phyloP scores from a whole-genome alignment of 1,139 yeast species.

The Blastobotrys raffinosifermentans region DNA sequence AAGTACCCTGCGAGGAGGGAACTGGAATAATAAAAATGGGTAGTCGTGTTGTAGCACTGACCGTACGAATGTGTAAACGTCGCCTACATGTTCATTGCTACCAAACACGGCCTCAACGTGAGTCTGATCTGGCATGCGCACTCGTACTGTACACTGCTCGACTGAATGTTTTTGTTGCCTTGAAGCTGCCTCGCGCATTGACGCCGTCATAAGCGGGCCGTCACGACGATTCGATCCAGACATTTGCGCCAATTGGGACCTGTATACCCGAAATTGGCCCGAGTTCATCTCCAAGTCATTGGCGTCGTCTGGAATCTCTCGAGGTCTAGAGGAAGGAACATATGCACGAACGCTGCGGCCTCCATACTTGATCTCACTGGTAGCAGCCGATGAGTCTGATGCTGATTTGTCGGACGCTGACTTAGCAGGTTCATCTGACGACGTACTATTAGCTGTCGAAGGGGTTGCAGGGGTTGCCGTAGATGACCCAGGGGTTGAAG shows the following conservation, averaged over 20 bases:
- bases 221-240: constrained; percentile 20
- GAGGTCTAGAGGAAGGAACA: constrained; percentile 13
- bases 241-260: constrained; percentile 21
- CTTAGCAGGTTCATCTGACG: too few species aligned
- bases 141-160: constrained; percentile 20
- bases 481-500: constrained; percentile 3
- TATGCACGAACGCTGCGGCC: constrained; percentile 20
- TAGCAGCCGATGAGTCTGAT: background rate
- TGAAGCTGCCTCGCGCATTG: constrained; percentile 23
- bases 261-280: constrained; percentile 22
- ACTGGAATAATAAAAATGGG: constrained; percentile 26
- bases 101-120: constrained; percentile 29
- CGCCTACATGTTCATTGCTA: constrained; percentile 25
- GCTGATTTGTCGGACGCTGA: too few species aligned
- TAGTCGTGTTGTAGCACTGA: constrained; percentile 21
- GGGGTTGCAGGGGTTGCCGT: background rate
- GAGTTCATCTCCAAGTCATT: constrained; percentile 18
- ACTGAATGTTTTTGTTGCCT: constrained; percentile 21
- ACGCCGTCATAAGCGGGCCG: constrained; percentile 29
- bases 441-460: too few species aligned
- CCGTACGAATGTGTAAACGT: constrained; percentile 26
- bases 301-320: constrained; percentile 14
- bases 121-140: constrained; percentile 33
- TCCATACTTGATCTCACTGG: background rate
- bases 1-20: constrained; percentile 27